Evolutionary conservation across 495 filamentous ascomycete species (phyloP).

Genomic region (Penicillium robsamsonii): DNA sequence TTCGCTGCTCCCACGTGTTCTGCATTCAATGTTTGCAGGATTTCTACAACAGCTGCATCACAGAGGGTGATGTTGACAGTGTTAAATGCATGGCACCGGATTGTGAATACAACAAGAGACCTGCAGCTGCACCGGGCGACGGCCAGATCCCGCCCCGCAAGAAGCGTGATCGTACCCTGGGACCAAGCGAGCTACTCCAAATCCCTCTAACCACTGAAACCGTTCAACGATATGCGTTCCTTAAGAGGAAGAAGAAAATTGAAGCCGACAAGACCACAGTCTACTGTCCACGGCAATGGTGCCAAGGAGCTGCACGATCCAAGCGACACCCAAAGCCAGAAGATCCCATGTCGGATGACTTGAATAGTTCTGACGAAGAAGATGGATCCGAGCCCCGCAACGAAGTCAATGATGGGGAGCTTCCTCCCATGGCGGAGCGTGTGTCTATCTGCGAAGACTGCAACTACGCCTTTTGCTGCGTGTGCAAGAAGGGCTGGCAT

Average conservation of each 20-base stretch:
- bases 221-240: constrained; percentile 79
- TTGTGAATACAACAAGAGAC: constrained; percentile 62
- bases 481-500: constrained; percentile 80
- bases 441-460: constrained; percentile 88
- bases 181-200: constrained; percentile 82
- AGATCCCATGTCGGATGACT: constrained; percentile 49
- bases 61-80: constrained; percentile 73
- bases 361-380: constrained; percentile 49
- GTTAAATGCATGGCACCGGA: constrained; percentile 75
- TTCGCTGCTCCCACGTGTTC: constrained; percentile 86
- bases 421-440: constrained; percentile 52
- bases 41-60: constrained; percentile 85
- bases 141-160: constrained; percentile 34
- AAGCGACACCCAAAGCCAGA: constrained; percentile 70
- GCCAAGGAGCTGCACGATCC: constrained; percentile 83
- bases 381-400: constrained; percentile 38
- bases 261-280: constrained; percentile 88
- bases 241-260: constrained; percentile 88
- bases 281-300: constrained; percentile 94
- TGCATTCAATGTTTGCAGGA: constrained; percentile 80
- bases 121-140: constrained; percentile 14
- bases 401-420: neutral
- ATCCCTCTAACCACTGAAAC: constrained; percentile 72
- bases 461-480: constrained; percentile 83
- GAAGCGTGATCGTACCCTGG: constrained; percentile 63